These are phyloP conservation scores for Trichoderma gamsii DNA, from an alignment of 495 filamentous ascomycete genomes.

Conservation along the genomic window DNA sequence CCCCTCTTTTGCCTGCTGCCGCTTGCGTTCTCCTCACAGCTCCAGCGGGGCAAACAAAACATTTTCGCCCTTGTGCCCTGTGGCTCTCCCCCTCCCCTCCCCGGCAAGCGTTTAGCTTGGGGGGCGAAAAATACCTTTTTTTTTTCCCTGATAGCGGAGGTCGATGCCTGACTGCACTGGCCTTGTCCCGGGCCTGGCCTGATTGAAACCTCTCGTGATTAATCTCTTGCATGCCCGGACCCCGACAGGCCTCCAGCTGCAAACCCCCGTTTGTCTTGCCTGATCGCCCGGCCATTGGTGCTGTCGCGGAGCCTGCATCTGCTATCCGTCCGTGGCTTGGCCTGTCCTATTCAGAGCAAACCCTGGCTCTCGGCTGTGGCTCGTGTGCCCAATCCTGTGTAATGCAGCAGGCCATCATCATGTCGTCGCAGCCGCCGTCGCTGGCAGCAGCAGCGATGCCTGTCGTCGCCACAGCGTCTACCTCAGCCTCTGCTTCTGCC, in stretches of 20 bases:
- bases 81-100: background rate
- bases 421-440: conserved; percentile 10
- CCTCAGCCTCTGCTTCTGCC: background rate
- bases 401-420: background rate
- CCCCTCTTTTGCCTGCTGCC: background rate
- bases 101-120: background rate
- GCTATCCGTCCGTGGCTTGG: too few relatives aligned
- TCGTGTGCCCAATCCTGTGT: background rate
- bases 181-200: background rate
- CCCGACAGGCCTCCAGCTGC: background rate
- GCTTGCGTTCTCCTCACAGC: background rate
- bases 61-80: background rate
- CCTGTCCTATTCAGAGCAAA: too few relatives aligned
- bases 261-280: background rate
- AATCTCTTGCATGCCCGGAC: background rate
- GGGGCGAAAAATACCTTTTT: background rate
- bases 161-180: background rate
- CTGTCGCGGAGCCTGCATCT: background rate
- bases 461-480: conserved; percentile 4
- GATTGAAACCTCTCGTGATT: background rate
- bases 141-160: background rate
- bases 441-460: background rate
- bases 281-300: conserved; percentile 2
- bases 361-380: background rate
- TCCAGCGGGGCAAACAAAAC: background rate